These are phyloP conservation scores for Perkinsus chesapeaki DNA, from an alignment of 169 alveolate species.

Conservation along the genomic window DNA sequence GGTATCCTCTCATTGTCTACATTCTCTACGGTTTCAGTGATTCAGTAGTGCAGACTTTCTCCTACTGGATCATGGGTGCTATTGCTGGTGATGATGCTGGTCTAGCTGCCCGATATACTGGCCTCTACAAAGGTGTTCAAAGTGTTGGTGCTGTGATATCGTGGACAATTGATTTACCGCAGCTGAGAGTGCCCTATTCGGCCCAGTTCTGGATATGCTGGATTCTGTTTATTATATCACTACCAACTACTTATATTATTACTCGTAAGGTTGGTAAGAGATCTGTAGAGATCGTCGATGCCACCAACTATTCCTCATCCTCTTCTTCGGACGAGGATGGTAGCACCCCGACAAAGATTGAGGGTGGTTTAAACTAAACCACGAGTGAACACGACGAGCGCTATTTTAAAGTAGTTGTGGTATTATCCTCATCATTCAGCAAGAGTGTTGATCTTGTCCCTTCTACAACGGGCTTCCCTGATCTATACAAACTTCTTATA, in stretches of 20 bases:
- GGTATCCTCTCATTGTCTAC: constrained; percentile 9
- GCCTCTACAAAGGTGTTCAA: constrained; percentile 12
- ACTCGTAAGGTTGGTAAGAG: background rate
- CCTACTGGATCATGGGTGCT: constrained; percentile 15
- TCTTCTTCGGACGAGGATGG: background rate
- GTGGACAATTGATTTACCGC: background rate
- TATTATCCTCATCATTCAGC: background rate
- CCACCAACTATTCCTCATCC: background rate
- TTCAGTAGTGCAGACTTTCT: constrained; percentile 1
- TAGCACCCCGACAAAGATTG: background rate
- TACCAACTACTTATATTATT: background rate
- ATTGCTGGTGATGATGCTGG: background rate
- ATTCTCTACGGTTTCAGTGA: constrained; percentile 10
- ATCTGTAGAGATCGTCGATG: background rate
- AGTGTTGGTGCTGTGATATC: background rate
- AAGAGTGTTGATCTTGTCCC: background rate
- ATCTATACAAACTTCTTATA: too few species aligned
- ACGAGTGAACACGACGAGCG: too few species aligned
- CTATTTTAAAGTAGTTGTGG: background rate
- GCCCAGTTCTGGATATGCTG: constrained; percentile 1
- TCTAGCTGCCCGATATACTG: constrained; percentile 1
- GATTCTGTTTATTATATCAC: background rate
- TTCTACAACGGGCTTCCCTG: background rate
- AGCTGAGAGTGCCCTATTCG: background rate
- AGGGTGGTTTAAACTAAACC: background rate